A percentile compares a stretch with the other conserved stretches of the same genome.
Conservation (phyloP, 257 asterid species). For the Solanum raphanifolium region DNA sequence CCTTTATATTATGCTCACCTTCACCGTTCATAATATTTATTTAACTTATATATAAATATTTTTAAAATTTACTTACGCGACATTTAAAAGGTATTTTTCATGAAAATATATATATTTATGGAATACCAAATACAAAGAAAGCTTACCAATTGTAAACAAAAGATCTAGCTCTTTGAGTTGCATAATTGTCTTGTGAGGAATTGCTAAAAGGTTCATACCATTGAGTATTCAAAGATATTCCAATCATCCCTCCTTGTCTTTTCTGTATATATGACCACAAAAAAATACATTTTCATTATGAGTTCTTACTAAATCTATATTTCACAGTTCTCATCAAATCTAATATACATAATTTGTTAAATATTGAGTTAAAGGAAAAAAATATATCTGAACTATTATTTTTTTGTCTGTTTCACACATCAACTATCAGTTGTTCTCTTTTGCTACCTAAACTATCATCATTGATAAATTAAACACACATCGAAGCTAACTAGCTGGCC, state of each 20-base stretch:
- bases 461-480: fast-evolving
- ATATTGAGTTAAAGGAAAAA: not conserved
- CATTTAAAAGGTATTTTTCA: too few species aligned
- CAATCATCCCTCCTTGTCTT: conserved; percentile 41
- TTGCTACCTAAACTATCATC: not conserved
- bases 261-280: not conserved
- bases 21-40: not conserved
- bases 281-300: too few species aligned
- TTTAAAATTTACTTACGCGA: not conserved
- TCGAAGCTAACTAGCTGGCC: not conserved
- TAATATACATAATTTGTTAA: not conserved
- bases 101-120: too few species aligned
- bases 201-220: conserved; percentile 50
- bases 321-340: not conserved
- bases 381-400: fast-evolving
- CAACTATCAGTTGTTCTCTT: too few species aligned
- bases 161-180: conserved; percentile 57
- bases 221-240: conserved; percentile 36
- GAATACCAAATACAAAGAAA: not conserved
- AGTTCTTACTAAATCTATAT: too few species aligned
- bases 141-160: conserved; percentile 45
- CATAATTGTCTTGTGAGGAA: conserved; percentile 35
- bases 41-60: not conserved
- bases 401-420: fast-evolving
- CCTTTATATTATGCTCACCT: not conserved